Percentiles rank a stretch among this genome's conserved stretches.
Evolutionary conservation across 495 filamentous ascomycete species (phyloP).

Genomic region (Penicillium atrosanguineum): DNA sequence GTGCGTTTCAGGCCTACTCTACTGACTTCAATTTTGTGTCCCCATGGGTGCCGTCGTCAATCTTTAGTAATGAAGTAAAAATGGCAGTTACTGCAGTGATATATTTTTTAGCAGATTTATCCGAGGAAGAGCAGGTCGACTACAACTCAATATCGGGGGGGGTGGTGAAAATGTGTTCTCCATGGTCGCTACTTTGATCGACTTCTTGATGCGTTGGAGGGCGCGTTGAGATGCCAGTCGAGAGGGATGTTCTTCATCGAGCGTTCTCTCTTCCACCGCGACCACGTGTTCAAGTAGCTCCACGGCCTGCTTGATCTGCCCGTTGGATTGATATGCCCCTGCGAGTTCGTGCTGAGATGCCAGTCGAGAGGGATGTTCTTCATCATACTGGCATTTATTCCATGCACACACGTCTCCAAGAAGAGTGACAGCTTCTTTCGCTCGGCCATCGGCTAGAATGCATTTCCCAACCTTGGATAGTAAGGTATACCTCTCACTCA

Average conservation of each 20-base stretch:
- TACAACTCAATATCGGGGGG: too few relatives aligned
- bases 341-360: conserved; percentile 3
- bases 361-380: conserved; percentile 27
- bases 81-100: too few relatives aligned
- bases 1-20: too few relatives aligned
- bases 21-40: too few relatives aligned
- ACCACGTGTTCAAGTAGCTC: conserved; percentile 30
- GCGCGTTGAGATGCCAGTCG: conserved; percentile 2
- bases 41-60: too few relatives aligned
- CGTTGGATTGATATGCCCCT: too few relatives aligned
- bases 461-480: conserved; percentile 14
- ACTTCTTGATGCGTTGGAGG: too few relatives aligned
- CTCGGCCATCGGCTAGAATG: conserved; percentile 18
- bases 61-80: too few relatives aligned
- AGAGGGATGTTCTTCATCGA: conserved; percentile 23
- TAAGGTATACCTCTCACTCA: conserved; percentile 12
- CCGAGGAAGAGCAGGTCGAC: too few relatives aligned
- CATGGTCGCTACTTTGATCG: too few relatives aligned
- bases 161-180: too few relatives aligned
- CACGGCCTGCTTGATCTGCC: conserved; percentile 21
- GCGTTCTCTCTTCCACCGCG: conserved; percentile 16
- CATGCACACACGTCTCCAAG: conserved; percentile 22
- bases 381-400: conserved; percentile 7
- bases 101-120: too few relatives aligned
- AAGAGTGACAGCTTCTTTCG: conserved; percentile 27